These are phyloP conservation scores for Ascochyta fabae DNA, from an alignment of 2,329 filamentous ascomycete species.

Conservation along the genomic window DNA sequence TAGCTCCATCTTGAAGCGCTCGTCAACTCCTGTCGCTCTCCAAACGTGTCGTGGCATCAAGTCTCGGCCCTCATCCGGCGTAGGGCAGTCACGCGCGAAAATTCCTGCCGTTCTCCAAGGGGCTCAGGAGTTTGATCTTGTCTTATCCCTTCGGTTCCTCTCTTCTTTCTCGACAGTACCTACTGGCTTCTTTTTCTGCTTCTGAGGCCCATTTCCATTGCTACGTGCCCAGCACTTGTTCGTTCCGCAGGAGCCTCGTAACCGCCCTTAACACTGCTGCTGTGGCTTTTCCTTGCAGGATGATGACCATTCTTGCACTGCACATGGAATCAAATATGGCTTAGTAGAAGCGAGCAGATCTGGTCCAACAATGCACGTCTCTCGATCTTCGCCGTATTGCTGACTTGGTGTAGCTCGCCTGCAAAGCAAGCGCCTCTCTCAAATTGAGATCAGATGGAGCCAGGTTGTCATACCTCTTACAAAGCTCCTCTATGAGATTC, in stretches of 20 bases:
- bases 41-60: neutral
- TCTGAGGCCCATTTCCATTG: neutral
- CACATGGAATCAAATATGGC: neutral
- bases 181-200: neutral
- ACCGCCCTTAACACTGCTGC: neutral
- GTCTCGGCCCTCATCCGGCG: neutral
- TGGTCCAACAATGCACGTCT: neutral
- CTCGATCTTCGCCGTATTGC: conserved; percentile 2
- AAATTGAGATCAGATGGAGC: neutral
- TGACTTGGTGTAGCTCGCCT: conserved; percentile 4
- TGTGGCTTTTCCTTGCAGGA: neutral
- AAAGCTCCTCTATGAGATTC: neutral
- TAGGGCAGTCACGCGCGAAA: neutral
- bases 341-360: neutral
- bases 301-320: neutral
- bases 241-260: neutral
- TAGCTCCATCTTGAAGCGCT: conserved; percentile 2
- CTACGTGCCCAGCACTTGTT: neutral
- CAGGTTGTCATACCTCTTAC: neutral
- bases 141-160: neutral
- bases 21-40: neutral
- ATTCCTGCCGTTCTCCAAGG: neutral
- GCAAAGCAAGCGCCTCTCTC: neutral
- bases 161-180: neutral
- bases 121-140: neutral